Evolutionary conservation across 345 rosid genomes (phyloP).

Genomic region (Iberis pinnata): DNA sequence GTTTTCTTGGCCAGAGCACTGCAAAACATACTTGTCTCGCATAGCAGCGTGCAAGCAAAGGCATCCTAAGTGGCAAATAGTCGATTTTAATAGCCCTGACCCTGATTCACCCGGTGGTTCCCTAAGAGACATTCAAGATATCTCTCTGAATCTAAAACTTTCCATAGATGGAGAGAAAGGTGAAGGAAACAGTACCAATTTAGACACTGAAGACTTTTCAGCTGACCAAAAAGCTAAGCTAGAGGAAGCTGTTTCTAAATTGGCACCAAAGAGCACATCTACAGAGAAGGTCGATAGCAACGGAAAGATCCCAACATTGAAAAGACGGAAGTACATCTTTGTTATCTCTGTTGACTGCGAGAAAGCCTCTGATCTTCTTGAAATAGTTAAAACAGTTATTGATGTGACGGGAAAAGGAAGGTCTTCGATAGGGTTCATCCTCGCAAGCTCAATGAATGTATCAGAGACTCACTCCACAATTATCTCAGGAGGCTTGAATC

Average conservation of each 20-base stretch:
- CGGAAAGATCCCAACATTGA: constrained; percentile 43
- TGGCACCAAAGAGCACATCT: constrained; percentile 32
- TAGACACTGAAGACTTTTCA: constrained; percentile 48
- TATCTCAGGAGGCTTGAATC: constrained; percentile 45
- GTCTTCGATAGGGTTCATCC: constrained; percentile 47
- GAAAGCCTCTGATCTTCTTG: constrained; percentile 27
- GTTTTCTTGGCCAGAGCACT: constrained; percentile 75
- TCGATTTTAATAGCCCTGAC: constrained; percentile 38
- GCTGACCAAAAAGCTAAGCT: constrained; percentile 35
- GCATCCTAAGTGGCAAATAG: constrained; percentile 64
- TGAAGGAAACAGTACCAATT: no score
- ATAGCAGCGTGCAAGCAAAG: constrained; percentile 64
- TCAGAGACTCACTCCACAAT: constrained; percentile 49
- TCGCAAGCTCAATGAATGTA: constrained; percentile 58
- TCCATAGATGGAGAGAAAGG: constrained; percentile 59
- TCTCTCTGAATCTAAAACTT: constrained; percentile 58
- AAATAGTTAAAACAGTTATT: constrained; percentile 34
- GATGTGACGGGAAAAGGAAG: constrained; percentile 39
- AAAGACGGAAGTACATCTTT: constrained; percentile 44
- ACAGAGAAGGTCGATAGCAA: constrained; percentile 36
- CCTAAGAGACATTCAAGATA: constrained; percentile 56
- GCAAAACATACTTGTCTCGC: constrained; percentile 54
- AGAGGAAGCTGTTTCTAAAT: constrained; percentile 36
- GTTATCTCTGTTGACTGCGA: constrained; percentile 58
- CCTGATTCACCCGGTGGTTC: constrained; percentile 60